Evolutionary conservation across 2,329 filamentous ascomycete species (phyloP).

Genomic region (Harringtonia lauricola): DNA sequence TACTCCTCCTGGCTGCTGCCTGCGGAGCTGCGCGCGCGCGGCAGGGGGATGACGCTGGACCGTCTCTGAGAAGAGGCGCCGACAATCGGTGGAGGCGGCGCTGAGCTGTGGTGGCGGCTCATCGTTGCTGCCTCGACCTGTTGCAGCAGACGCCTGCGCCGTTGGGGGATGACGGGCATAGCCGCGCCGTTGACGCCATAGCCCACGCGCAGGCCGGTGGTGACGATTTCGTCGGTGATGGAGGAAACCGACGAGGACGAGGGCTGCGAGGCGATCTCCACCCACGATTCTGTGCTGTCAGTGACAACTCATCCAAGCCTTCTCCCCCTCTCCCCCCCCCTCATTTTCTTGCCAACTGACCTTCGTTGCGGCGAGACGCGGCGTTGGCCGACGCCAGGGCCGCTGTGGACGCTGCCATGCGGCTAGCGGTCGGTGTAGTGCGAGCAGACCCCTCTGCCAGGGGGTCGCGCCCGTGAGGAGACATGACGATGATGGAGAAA

Average conservation of each 20-base stretch:
- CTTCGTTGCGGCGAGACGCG: conserved; percentile 19
- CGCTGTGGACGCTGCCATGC: conserved; percentile 2
- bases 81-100: conserved; percentile 7
- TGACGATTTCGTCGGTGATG: conserved; percentile 79
- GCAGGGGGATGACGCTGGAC: conserved; percentile 25
- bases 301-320: conserved; percentile 12
- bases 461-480: conserved; percentile 4
- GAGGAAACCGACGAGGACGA: conserved; percentile 89
- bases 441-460: conserved; percentile 1
- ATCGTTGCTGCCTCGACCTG: conserved; percentile 13
- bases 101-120: conserved; percentile 22
- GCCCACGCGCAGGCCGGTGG: conserved; percentile 72
- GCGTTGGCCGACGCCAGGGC: conserved; percentile 1
- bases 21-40: conserved; percentile 19
- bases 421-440: conserved; percentile 2
- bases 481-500: neutral
- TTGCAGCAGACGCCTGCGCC: conserved; percentile 41
- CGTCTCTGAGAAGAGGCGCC: conserved; percentile 8
- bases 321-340: neutral
- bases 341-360: conserved; percentile 15
- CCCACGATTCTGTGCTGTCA: conserved; percentile 70
- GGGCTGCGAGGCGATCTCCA: conserved; percentile 85
- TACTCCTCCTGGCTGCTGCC: conserved; percentile 88
- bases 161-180: conserved; percentile 39
- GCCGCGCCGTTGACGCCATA: conserved; percentile 32